Evolutionary conservation across 2,329 filamentous ascomycete species (phyloP).

Genomic region (Colletotrichum sansevieriae): DNA sequence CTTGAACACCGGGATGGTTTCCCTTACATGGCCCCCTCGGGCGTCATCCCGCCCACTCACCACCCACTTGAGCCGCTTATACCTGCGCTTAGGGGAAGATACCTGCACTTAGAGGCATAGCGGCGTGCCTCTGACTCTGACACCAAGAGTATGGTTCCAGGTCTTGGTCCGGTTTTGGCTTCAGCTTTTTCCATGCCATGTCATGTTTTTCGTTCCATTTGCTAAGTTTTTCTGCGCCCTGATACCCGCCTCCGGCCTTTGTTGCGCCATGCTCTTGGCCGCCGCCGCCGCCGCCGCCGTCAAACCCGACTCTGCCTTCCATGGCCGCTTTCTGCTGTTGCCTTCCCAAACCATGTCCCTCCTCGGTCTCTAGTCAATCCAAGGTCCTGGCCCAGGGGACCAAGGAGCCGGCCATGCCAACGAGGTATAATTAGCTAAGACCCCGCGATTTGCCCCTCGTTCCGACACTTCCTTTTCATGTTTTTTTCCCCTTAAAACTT

Average conservation of each 20-base stretch:
- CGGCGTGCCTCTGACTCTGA: slow-evolving; percentile 38
- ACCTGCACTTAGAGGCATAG: slow-evolving; percentile 41
- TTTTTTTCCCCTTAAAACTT: too few species aligned
- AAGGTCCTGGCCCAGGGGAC: background rate
- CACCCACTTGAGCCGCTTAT: slow-evolving; percentile 43
- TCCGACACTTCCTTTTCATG: slow-evolving; percentile 35
- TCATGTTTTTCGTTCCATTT: slow-evolving; percentile 4
- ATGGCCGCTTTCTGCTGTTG: slow-evolving; percentile 22
- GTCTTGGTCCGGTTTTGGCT: too few species aligned
- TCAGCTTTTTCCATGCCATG: slow-evolving; percentile 13
- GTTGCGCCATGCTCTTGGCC: background rate
- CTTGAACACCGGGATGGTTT: slow-evolving; percentile 45
- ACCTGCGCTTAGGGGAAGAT: slow-evolving; percentile 45
- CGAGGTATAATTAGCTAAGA: slow-evolving; percentile 36
- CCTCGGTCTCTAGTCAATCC: slow-evolving; percentile 24
- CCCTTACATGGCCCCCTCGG: slow-evolving; percentile 39
- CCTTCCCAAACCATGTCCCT: slow-evolving; percentile 20
- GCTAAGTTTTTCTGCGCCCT: background rate
- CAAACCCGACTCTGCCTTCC: background rate
- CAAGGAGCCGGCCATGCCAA: slow-evolving; percentile 1
- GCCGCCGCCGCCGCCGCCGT: slow-evolving; percentile 22
- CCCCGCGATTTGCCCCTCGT: slow-evolving; percentile 42
- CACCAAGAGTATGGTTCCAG: slow-evolving; percentile 40
- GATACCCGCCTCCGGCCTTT: slow-evolving; percentile 31
- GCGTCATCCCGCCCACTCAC: slow-evolving; percentile 44